These are phyloP conservation scores for Myxozyma monticola DNA, from an alignment of 805 yeast genomes.

Conservation along the genomic window DNA sequence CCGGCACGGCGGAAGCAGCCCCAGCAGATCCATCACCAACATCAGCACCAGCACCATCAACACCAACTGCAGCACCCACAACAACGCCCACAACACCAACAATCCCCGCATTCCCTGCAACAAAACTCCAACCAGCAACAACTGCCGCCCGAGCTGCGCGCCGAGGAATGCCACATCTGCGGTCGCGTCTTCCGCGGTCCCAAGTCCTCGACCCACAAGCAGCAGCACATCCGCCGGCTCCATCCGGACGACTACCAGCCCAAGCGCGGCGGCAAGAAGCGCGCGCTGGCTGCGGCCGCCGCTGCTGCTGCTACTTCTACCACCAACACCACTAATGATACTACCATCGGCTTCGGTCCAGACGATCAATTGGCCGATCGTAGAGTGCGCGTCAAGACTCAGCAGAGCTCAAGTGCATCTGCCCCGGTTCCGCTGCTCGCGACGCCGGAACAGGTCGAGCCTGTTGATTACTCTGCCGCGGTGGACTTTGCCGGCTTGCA, in stretches of 20 bases:
- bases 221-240: constrained; percentile 49
- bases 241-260: constrained; percentile 50
- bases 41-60: constrained; percentile 3
- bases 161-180: constrained; percentile 47
- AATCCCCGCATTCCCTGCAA: constrained; percentile 9
- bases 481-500: constrained; percentile 4
- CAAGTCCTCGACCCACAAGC: constrained; percentile 49
- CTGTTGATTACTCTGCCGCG: constrained; percentile 4
- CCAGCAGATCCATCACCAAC: constrained; percentile 1
- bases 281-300: constrained; percentile 28
- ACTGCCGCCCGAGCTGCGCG: constrained; percentile 30
- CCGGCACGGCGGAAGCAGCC: not conserved
- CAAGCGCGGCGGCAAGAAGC: constrained; percentile 48
- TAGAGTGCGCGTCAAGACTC: constrained; percentile 7
- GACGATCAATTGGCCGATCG: too few relatives aligned
- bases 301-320: constrained; percentile 8
- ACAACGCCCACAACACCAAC: constrained; percentile 19
- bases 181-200: constrained; percentile 50
- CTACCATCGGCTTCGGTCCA: not conserved
- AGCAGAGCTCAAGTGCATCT: not conserved
- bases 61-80: constrained; percentile 2
- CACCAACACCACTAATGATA: not conserved
- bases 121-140: constrained; percentile 2
- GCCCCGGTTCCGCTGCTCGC: not conserved
- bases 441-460: not conserved